Evolutionary conservation across 176 grass and related monocot species (phyloP).

Genomic region (Ensete glaucum): DNA sequence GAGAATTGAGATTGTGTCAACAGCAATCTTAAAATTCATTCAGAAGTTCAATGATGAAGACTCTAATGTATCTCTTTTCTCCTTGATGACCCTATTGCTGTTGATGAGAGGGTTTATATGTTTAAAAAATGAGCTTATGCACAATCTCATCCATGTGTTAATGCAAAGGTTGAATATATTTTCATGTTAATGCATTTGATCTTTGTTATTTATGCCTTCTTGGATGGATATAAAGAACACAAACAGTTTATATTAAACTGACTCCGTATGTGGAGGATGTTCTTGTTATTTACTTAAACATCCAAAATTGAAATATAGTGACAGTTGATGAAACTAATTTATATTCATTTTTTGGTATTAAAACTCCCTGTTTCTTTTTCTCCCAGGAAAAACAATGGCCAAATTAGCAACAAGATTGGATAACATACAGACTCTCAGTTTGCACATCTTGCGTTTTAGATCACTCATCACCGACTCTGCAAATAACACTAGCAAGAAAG

Average conservation of each 20-base stretch:
- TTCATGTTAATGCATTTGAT: not conserved
- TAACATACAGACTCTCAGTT: slow-evolving; percentile 5
- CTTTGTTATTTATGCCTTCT: not conserved
- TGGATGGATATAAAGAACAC: not conserved
- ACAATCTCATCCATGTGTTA: not conserved
- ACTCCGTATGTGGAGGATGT: not conserved
- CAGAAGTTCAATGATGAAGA: too few relatives aligned
- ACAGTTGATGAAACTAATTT: not conserved
- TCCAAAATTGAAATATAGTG: not conserved
- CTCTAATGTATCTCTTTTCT: too few relatives aligned
- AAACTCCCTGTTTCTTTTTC: not conserved
- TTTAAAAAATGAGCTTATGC: not conserved
- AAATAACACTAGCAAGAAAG: slow-evolving; percentile 17
- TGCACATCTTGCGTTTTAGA: not conserved
- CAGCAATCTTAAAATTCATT: too few relatives aligned
- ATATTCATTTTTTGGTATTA: not conserved
- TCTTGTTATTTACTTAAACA: not conserved
- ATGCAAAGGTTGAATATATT: not conserved
- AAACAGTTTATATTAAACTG: not conserved
- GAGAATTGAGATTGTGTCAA: too few relatives aligned
- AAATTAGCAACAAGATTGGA: slow-evolving; percentile 1
- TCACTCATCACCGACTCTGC: not conserved
- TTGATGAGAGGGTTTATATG: too few relatives aligned
- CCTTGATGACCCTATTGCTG: too few relatives aligned
- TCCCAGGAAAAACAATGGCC: slow-evolving; percentile 23